Evolutionary conservation across 2,329 filamentous ascomycete species (phyloP).

Genomic region (Fusarium paranaense): DNA sequence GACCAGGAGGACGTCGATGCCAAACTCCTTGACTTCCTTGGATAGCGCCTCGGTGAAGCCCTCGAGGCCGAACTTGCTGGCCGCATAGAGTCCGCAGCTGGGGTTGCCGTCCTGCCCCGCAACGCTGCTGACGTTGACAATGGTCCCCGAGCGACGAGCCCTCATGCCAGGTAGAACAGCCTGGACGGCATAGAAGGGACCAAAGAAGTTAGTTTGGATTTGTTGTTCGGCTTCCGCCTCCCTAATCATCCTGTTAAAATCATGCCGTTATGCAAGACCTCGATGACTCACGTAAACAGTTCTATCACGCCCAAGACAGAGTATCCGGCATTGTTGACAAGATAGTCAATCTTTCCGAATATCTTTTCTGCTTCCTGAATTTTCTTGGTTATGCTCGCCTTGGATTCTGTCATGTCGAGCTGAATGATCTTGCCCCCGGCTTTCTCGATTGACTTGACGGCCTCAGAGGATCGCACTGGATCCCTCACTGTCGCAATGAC

Average conservation of each 20-base stretch:
- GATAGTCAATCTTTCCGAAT: conserved; percentile 56
- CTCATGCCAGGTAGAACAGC: conserved; percentile 62
- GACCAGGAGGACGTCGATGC: conserved; percentile 57
- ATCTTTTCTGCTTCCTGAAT: conserved; percentile 42
- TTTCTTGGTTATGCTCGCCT: conserved; percentile 38
- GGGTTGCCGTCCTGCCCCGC: conserved; percentile 54
- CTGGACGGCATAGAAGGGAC: conserved; percentile 59
- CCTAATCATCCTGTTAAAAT: conserved; percentile 32
- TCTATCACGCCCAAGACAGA: conserved; percentile 40
- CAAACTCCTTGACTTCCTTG: conserved; percentile 56
- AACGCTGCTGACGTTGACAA: conserved; percentile 61
- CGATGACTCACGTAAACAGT: conserved; percentile 41
- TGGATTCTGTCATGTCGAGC: conserved; percentile 44
- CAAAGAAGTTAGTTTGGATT: conserved; percentile 63
- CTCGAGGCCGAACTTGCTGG: conserved; percentile 58
- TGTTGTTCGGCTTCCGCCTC: conserved; percentile 54
- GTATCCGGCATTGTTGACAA: conserved; percentile 65
- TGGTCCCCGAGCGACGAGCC: conserved; percentile 52
- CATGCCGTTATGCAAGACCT: too few relatives aligned
- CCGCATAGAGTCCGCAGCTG: conserved; percentile 57
- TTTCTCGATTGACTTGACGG: conserved; percentile 30
- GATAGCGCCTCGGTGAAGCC: conserved; percentile 56
- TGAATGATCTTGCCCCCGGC: conserved; percentile 45
- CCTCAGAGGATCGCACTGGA: conserved; percentile 20
- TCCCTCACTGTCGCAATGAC: conserved; percentile 38